These are phyloP conservation scores for Pharus latifolius DNA, from an alignment of 176 grass and related monocot species.

Conservation along the genomic window DNA sequence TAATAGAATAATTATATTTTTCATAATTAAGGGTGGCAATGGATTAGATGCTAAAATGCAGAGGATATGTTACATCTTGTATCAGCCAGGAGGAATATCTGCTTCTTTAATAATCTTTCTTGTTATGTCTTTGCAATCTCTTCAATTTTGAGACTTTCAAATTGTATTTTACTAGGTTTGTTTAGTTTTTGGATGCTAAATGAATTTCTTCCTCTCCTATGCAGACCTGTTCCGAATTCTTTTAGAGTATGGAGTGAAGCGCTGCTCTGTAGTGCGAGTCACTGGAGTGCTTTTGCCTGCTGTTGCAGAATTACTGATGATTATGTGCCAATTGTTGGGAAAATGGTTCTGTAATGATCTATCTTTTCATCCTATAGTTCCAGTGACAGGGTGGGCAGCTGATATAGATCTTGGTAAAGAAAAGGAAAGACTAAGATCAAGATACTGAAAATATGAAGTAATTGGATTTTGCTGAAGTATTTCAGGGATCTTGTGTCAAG, in stretches of 20 bases:
- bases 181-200: not conserved
- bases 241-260: constrained; percentile 10
- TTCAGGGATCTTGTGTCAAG: constrained; percentile 15
- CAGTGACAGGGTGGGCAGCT: not conserved
- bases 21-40: no score
- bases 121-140: not conserved
- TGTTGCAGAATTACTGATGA: constrained; percentile 17
- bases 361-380: constrained; percentile 17
- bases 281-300: not conserved
- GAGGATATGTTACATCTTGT: no score
- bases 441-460: constrained; percentile 29
- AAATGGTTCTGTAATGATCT: constrained; percentile 27
- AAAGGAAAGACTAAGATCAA: constrained; percentile 11
- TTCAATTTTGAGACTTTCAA: not conserved
- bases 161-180: not conserved
- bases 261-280: not conserved
- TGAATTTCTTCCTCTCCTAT: not conserved
- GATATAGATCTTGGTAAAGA: constrained; percentile 34
- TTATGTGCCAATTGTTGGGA: constrained; percentile 11
- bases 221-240: constrained; percentile 26
- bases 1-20: no score
- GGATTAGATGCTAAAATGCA: no score
- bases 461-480: constrained; percentile 18
- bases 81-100: no score
- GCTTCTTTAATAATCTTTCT: no score